These are phyloP conservation scores for Knufia fluminis DNA, from an alignment of 2,329 filamentous ascomycete species.

Conservation along the genomic window DNA sequence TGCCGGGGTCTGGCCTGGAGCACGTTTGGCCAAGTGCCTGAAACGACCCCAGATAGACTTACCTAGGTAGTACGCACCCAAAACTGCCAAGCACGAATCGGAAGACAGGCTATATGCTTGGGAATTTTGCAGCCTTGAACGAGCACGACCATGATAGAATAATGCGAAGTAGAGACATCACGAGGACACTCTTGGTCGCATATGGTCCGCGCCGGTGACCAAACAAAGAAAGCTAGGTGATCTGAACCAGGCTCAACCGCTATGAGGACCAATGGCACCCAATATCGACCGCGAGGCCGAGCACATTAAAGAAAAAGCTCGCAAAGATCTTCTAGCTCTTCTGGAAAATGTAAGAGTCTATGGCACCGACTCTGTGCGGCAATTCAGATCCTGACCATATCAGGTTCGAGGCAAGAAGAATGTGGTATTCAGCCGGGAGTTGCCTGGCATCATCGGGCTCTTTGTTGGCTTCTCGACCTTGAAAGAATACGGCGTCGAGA, in stretches of 20 bases:
- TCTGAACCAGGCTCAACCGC: neutral
- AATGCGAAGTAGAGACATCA: neutral
- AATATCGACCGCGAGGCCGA: conserved; percentile 37
- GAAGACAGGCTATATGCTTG: neutral
- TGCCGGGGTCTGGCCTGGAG: neutral
- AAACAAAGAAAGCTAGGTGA: neutral
- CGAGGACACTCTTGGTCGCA: neutral
- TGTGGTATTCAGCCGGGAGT: conserved; percentile 78
- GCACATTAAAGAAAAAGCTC: conserved; percentile 48
- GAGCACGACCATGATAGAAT: neutral
- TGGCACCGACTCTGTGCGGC: no score
- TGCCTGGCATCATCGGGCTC: conserved; percentile 80
- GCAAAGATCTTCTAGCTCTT: conserved; percentile 79
- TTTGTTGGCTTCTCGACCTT: conserved; percentile 92
- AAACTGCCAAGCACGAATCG: neutral
- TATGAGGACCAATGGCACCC: conserved; percentile 30
- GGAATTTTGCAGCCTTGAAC: conserved; percentile 1
- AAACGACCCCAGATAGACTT: no score
- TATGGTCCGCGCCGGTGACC: neutral
- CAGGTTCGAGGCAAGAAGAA: conserved; percentile 99
- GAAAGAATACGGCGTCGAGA: conserved; percentile 95
- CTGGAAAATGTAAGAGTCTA: conserved; percentile 84
- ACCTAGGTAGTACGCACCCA: no score
- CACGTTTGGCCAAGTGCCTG: no score
- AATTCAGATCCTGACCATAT: conserved; percentile 9